A percentile compares a stretch with the other conserved stretches of the same genome.
Conservation (phyloP, 495 filamentous ascomycete genomes). For the Penicillium tannophilum region DNA sequence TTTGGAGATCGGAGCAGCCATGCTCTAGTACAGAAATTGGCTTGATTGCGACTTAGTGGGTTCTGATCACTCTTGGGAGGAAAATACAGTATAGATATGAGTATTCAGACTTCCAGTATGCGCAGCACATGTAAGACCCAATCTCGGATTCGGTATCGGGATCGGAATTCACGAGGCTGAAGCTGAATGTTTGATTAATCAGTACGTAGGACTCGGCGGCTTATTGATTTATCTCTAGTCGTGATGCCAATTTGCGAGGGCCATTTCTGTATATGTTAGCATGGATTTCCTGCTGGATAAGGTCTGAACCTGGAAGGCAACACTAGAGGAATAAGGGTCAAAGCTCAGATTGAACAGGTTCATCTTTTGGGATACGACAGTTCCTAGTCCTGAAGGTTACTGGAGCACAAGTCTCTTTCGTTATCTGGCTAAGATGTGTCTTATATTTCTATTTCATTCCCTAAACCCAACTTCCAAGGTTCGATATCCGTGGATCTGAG, state of each 20-base stretch:
- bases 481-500: no score
- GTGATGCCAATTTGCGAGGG: not conserved
- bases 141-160: slow-evolving; percentile 24
- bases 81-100: not conserved
- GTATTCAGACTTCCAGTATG: not conserved
- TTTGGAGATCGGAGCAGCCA: slow-evolving; percentile 12
- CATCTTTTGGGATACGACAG: no score
- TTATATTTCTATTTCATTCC: no score
- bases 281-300: no score
- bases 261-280: not conserved
- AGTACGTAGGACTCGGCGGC: slow-evolving; percentile 2
- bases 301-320: no score
- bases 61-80: not conserved
- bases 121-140: not conserved
- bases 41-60: not conserved
- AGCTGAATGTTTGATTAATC: not conserved
- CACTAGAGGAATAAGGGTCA: no score
- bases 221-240: not conserved
- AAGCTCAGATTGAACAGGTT: no score
- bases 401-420: no score
- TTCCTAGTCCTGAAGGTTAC: no score
- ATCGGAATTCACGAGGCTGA: slow-evolving; percentile 12
- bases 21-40: not conserved
- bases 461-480: no score
- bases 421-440: no score